phyloP scores from a whole-genome alignment of 352 stramenopile species.

The Globisporangium lucens region DNA sequence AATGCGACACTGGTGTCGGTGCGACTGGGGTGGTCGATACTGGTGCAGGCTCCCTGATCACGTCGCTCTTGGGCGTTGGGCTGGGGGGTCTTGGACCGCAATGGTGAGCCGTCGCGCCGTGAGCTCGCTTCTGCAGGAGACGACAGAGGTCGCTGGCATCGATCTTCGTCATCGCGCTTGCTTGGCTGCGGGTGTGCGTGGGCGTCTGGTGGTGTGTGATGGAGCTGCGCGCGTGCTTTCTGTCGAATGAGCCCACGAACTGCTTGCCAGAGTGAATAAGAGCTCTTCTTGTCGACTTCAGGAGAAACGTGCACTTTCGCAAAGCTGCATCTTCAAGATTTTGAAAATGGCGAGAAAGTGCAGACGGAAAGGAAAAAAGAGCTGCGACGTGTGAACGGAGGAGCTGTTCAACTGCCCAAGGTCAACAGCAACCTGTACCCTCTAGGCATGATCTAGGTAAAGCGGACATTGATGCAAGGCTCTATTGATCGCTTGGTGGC shows the following conservation, averaged over 20 bases:
- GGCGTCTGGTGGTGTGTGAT: too few species aligned
- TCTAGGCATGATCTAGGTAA: neutral
- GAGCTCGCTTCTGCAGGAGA: conserved; percentile 10
- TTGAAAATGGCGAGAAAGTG: neutral
- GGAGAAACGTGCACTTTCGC: neutral
- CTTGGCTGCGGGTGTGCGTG: neutral
- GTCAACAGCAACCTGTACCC: too few species aligned
- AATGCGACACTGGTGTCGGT: neutral
- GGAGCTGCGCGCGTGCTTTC: too few species aligned
- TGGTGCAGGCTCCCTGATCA: neutral
- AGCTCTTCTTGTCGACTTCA: neutral
- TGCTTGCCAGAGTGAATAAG: neutral
- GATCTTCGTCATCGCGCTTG: neutral
- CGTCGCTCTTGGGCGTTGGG: neutral
- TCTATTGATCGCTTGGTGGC: neutral
- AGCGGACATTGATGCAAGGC: neutral
- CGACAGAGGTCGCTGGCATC: neutral
- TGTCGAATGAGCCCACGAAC: neutral
- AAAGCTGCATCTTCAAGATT: neutral
- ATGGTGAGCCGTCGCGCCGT: neutral
- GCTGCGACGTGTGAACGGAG: neutral
- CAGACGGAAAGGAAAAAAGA: neutral
- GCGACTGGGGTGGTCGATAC: neutral
- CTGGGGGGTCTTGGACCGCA: neutral
- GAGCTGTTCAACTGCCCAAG: neutral